Evolutionary conservation across 2,329 filamentous ascomycete genomes (phyloP), one percentile per base, ranked within the genome.

Genomic region (Sporothrix phasma): DNA sequence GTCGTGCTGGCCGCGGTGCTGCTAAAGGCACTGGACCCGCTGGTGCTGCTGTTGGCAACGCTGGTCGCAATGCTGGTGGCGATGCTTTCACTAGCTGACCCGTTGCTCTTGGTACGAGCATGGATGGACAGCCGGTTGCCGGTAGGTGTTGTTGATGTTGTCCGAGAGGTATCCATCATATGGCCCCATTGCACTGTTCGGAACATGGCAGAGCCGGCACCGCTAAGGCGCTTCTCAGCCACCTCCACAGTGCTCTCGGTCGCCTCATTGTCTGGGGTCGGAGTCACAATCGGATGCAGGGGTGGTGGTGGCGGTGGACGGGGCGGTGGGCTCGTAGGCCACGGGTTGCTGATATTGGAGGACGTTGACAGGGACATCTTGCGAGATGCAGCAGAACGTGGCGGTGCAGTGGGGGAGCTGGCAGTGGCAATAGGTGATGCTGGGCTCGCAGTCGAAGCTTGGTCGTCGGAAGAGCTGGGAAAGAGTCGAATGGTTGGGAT

Each of bases 51-150:
- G 39, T 22, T 62, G 61, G 61, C 47, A 15, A 59, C 46, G 37
- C 59, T 65, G 15, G 51, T 65, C 3, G 64, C 47, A 10, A 65
- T 49, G 26, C 65, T 62, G 41, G 51, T 66, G 45, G 62, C 45
- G 26, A 66, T 62, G 62, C 65, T 64, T 47, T 66, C 67, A 59
- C 61, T 54, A 17, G 54, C 59, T 15, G 65, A 67, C 47, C 65
- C 56, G 46, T 22, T 68, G 61, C 67, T 69, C 66, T 65, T 61
- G 59, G 29, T 65, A 39, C 67, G 66, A 29, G 47, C 61, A 51
- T 69, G 67, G 37, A 65, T 59, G 6, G 66, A 63, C 13, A 62
- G 53, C 13, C 49, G 49, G 51, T 49, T 58, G 46, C 45, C 47
- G 1, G 58, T 46, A 11, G 31, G 46, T 31, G 45, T 46, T 2